Evolutionary conservation across 306 rosid genomes (phyloP), one percentile per base, ranked within the genome.

Genomic region (Luffa acutangula): DNA sequence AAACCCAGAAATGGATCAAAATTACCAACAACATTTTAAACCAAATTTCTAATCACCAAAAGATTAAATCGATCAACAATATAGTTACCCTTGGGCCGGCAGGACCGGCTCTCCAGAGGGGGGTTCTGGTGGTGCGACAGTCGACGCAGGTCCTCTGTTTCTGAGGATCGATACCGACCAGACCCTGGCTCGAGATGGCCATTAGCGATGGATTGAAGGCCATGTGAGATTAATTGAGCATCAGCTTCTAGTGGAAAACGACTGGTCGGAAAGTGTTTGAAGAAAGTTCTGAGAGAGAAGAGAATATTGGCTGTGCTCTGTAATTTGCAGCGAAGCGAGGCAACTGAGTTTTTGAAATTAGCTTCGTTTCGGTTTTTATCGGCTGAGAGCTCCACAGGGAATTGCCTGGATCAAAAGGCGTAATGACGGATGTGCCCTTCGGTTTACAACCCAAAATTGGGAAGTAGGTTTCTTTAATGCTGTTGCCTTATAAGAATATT

Each of bases 21-120:
- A 57, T 3, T 2, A 5, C 1, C 15, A 54, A n/a, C 6, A 36
- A 25, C 31, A 25, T 25, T 58, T 11, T n/a, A 4, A 34, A 56
- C 33, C 31, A 25, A 25, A 25, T 25, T 25, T 25, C 31, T 25
- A 25, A 25, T 25, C 31, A 25, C 31, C 31, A 25, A 25, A 25
- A 25, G n/a, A n/a, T n/a, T n/a, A n/a, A n/a, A n/a, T n/a, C n/a
- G n/a, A n/a, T n/a, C n/a, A n/a, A n/a, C n/a, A n/a, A n/a, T n/a
- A n/a, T 25, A 25, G 31, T 73, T 79, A 81, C 89, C 79, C 87
- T 80, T 36, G 87, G 85, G 13, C 87, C 87, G 6, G 82, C 84
- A 2, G 87, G 89, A 60, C 89, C 89, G 12, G 79, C 74, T 49
- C 87, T 82, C 87, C 89, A 86, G 11, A 84, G 75, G 20, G 89